Conservation (phyloP, 78 protist species). For the Chrysochromulina parva region DNA sequence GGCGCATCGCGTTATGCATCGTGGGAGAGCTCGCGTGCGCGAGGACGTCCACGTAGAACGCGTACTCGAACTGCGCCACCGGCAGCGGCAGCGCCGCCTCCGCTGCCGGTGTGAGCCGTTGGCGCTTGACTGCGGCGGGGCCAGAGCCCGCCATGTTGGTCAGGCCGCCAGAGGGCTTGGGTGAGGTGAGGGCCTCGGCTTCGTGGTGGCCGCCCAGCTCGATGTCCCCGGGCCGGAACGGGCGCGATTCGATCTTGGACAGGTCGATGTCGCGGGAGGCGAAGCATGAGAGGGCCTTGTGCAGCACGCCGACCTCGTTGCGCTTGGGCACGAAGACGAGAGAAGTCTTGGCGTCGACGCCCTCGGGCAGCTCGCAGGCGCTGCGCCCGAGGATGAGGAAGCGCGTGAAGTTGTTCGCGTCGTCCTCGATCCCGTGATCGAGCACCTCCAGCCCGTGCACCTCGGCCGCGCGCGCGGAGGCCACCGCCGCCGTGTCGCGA, state of each 20-base stretch:
- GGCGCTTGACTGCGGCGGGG: no score
- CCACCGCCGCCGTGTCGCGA: conserved; percentile 16
- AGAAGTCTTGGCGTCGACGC: background rate
- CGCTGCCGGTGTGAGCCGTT: no score
- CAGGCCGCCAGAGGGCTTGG: no score
- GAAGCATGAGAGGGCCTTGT: conserved; percentile 24
- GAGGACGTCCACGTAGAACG: background rate
- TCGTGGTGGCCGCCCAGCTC: background rate
- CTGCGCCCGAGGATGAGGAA: background rate
- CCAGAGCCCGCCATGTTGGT: no score
- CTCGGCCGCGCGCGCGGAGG: background rate
- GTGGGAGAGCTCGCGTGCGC: background rate
- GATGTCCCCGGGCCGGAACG: background rate
- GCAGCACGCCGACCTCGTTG: conserved; percentile 12
- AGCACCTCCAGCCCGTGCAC: conserved; percentile 18
- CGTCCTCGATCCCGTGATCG: conserved; percentile 21
- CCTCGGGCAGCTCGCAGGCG: background rate
- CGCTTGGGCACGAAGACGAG: background rate
- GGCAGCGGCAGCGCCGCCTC: no score
- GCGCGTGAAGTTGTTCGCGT: conserved; percentile 35
- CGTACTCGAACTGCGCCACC: background rate
- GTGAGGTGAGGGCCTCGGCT: background rate
- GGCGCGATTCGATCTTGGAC: conserved; percentile 27
- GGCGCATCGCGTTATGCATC: background rate
- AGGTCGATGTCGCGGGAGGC: conserved; percentile 26